phyloP scores from a whole-genome alignment of 1,284 basidiomycete species.

The Agroathelia rolfsii region DNA sequence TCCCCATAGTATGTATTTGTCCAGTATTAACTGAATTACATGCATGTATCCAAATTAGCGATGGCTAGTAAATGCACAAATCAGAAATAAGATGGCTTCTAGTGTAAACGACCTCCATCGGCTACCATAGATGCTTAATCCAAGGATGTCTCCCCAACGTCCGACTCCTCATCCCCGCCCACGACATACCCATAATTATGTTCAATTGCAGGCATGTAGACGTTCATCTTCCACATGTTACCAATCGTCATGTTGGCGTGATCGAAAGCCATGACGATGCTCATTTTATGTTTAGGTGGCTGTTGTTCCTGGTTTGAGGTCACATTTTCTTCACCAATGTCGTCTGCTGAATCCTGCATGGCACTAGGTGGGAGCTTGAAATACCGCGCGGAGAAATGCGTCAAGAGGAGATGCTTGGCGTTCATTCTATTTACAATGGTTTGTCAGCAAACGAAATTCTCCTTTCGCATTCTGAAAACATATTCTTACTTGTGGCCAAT shows the following conservation, averaged over 20 bases:
- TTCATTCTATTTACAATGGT: slow-evolving; percentile 54
- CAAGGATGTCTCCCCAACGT: slow-evolving; percentile 20
- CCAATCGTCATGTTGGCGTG: slow-evolving; percentile 62
- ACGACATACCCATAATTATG: slow-evolving; percentile 50
- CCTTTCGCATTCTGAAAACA: slow-evolving; percentile 1
- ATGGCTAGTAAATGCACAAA: no score
- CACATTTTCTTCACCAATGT: not conserved
- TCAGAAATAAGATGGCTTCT: no score
- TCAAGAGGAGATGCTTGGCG: slow-evolving; percentile 76
- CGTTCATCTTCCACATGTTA: slow-evolving; percentile 74
- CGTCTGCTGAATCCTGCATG: slow-evolving; percentile 8
- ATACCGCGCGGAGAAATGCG: slow-evolving; percentile 93
- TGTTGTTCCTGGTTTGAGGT: slow-evolving; percentile 7
- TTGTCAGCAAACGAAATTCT: slow-evolving; percentile 4
- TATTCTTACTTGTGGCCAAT: slow-evolving; percentile 54
- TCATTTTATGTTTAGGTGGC: slow-evolving; percentile 18
- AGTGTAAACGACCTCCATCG: not conserved
- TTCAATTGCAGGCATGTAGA: slow-evolving; percentile 67
- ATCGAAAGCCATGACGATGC: slow-evolving; percentile 79
- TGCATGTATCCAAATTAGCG: no score
- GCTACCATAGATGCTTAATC: not conserved
- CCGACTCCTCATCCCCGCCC: slow-evolving; percentile 44
- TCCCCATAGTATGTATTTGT: no score
- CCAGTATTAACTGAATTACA: no score
- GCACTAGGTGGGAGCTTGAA: slow-evolving; percentile 64